Evolutionary conservation across 2,329 filamentous ascomycete species (phyloP), one percentile per base, ranked within the genome.

Genomic region (Apiospora aurea): DNA sequence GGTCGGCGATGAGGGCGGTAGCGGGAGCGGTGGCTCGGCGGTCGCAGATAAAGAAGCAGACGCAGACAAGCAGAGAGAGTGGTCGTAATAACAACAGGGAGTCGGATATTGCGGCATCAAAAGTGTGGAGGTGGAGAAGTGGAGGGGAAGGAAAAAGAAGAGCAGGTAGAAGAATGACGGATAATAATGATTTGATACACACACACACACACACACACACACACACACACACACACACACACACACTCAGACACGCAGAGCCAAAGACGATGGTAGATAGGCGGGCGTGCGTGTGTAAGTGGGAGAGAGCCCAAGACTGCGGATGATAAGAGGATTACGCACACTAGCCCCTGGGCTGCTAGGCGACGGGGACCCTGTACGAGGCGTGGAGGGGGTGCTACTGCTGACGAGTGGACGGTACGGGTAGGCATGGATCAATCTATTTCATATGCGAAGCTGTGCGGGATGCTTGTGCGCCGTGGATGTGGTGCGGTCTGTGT

Each of bases 121-220:
- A 68, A 68, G 66, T 68, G 66, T 68, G 66, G 66, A 68, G 66
- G 66, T 68, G 66, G 66, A 68, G 66, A 68, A 47, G 41, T 47
- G 66, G 66, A 44, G 41, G 66, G 66, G 26, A 21, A 5, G 10
- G 13, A 24, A 21, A 21, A 29, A 8, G n/a, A 16, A 46, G 66
- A 29, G 38, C n/a, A 64, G 29, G 26, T 21, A 13, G 26, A 44
- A 44, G 43, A 44, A 44, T 3, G 43, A 47, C 6, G 7, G 7
- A 47, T 47, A 16, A 21, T 29, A 21, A 47, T 47, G 44, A 21
- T 29, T 29, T 38, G 34, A 38, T 38, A 38, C 34, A 38, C 34
- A 38, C 7, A 38, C 34, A 38, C 34, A 5, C 34, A 38, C 34
- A 38, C 5, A 29, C 26, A 2, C 26, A 29, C 26, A 2, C 26